A percentile compares a stretch with the other conserved stretches of the same genome.
Evolutionary conservation across 495 filamentous ascomycete genomes (phyloP).

Genomic region (Aspergillus nidulans): DNA sequence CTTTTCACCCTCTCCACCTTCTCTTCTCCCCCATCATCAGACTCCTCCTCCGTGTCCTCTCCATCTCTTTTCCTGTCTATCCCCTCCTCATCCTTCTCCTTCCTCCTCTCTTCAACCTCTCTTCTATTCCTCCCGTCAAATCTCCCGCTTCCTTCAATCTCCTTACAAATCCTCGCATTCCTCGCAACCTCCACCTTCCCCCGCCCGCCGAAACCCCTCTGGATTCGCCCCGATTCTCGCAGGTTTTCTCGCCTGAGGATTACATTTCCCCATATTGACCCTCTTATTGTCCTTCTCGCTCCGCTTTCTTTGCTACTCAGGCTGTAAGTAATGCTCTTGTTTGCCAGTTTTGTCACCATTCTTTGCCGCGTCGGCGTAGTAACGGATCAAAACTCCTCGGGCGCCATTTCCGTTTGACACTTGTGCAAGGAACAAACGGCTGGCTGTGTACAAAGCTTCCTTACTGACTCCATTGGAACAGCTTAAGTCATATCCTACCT

Average conservation of each 20-base stretch:
- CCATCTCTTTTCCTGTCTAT: constrained; percentile 20
- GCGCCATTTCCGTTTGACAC: constrained; percentile 1
- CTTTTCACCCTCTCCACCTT: constrained; percentile 25
- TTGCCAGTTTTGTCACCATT: background rate
- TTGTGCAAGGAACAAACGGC: background rate
- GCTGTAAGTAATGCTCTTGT: background rate
- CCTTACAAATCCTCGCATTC: constrained; percentile 24
- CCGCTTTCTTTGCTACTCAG: background rate
- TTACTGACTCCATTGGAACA: background rate
- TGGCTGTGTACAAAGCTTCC: background rate
- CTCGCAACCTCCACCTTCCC: constrained; percentile 28
- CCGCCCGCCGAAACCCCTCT: constrained; percentile 22
- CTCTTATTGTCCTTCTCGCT: background rate
- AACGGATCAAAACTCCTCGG: background rate
- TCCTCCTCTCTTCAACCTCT: constrained; percentile 14
- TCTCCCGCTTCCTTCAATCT: constrained; percentile 17
- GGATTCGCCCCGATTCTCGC: constrained; percentile 8
- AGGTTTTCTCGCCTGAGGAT: background rate
- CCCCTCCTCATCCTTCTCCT: constrained; percentile 6
- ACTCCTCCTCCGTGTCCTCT: constrained; percentile 21
- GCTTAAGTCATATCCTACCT: background rate
- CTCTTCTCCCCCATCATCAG: constrained; percentile 19
- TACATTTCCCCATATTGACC: background rate
- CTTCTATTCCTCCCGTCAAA: constrained; percentile 18
- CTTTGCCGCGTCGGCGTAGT: background rate